phyloP scores from a whole-genome alignment of 139 green algal species.

The Trebouxia sp. region DNA sequence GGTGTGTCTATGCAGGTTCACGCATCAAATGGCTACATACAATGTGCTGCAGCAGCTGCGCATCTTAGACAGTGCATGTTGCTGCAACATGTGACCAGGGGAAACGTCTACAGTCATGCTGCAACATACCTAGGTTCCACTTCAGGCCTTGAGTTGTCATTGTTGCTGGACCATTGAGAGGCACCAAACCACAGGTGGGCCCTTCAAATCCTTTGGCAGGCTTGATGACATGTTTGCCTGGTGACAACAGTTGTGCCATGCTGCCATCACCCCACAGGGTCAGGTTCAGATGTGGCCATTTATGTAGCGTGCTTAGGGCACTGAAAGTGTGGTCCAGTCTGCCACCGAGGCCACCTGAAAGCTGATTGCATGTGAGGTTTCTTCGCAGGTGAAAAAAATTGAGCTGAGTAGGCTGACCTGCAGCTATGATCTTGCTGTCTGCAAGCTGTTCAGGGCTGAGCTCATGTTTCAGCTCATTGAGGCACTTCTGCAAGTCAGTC shows the following conservation, averaged over 20 bases:
- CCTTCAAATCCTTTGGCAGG: slow-evolving; percentile 69
- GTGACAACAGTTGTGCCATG: slow-evolving; percentile 72
- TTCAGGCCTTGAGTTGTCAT: slow-evolving; percentile 72
- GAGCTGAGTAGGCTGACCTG: slow-evolving; percentile 12
- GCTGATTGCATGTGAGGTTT: too few relatives aligned
- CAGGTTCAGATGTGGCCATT: slow-evolving; percentile 67
- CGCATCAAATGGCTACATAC: too few relatives aligned
- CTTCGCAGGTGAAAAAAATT: too few relatives aligned
- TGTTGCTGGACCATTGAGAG: slow-evolving; percentile 57
- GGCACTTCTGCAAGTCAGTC: slow-evolving; percentile 89
- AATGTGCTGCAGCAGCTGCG: too few relatives aligned
- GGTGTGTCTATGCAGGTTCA: not conserved
- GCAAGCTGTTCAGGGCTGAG: not conserved
- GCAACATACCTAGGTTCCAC: slow-evolving; percentile 75
- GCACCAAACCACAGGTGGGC: slow-evolving; percentile 85
- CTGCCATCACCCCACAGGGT: slow-evolving; percentile 85
- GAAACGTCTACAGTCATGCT: not conserved
- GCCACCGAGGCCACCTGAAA: slow-evolving; percentile 83
- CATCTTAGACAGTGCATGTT: not conserved
- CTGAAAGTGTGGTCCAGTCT: slow-evolving; percentile 90
- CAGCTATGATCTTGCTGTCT: slow-evolving; percentile 9
- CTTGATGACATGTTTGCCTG: slow-evolving; percentile 60
- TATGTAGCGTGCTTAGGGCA: slow-evolving; percentile 84
- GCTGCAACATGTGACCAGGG: not conserved
- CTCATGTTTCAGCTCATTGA: slow-evolving; percentile 46